Evolutionary conservation across 306 rosid genomes (phyloP).

Genomic region (Lathyrus tuberosus): DNA sequence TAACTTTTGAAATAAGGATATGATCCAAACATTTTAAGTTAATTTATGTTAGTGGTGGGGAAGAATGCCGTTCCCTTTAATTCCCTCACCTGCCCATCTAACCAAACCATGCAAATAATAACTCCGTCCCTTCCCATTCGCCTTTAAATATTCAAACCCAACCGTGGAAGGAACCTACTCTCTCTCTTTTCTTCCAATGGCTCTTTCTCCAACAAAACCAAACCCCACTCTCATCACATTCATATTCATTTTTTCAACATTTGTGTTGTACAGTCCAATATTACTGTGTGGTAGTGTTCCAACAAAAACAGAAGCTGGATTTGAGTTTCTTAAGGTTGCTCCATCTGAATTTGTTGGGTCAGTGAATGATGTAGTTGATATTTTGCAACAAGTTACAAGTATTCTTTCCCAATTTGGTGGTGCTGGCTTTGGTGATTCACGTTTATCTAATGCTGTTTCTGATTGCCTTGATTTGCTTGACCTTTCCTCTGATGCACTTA

Average conservation of each 20-base stretch:
- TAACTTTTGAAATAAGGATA: no score
- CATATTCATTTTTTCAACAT: constrained; percentile 21
- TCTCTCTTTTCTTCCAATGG: constrained; percentile 40
- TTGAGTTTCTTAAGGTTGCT: constrained; percentile 54
- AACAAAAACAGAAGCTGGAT: not conserved
- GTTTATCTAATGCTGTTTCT: constrained; percentile 68
- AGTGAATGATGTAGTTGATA: constrained; percentile 42
- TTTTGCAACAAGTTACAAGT: constrained; percentile 51
- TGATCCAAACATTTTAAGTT: not conserved
- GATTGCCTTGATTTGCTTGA: constrained; percentile 88
- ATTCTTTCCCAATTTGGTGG: constrained; percentile 58
- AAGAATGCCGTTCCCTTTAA: constrained; percentile 5
- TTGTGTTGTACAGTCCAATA: not conserved
- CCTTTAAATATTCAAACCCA: constrained; percentile 43
- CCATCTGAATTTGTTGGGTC: constrained; percentile 57
- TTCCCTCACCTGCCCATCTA: constrained; percentile 62
- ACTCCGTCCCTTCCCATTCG: not conserved
- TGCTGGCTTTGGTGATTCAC: constrained; percentile 54
- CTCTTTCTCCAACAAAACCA: constrained; percentile 26
- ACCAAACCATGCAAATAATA: constrained; percentile 37
- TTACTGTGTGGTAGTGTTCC: not conserved
- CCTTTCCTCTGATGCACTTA: constrained; percentile 58
- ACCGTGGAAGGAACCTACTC: not conserved
- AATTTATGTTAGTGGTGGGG: not conserved
- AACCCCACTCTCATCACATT: not conserved